A percentile compares a stretch with the other conserved stretches of the same genome.
Conservation (phyloP, 371 early-diverging fungal species). For the Parasitella parasitica region DNA sequence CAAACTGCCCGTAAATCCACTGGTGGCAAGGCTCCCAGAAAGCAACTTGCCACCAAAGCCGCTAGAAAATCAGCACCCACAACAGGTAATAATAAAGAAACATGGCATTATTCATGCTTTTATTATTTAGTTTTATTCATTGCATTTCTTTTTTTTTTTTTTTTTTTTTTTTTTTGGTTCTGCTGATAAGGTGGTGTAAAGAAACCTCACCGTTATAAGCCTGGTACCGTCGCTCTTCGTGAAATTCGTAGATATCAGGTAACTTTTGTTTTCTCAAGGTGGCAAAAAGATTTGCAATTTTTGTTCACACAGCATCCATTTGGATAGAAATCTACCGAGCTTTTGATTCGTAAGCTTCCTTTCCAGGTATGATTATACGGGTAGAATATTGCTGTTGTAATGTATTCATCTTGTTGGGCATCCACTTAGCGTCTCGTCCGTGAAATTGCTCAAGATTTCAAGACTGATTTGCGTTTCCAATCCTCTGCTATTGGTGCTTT, state of each 20-base stretch:
- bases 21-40: conserved; percentile 97
- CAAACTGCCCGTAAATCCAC: conserved; percentile 98
- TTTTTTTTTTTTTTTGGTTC: neutral
- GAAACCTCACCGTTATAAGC: conserved; percentile 83
- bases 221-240: conserved; percentile 87
- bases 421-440: conserved; percentile 75
- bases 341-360: conserved; percentile 95
- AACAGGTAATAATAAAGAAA: conserved; percentile 20
- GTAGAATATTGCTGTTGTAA: too few species aligned
- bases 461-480: conserved; percentile 97
- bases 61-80: conserved; percentile 45
- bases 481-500: conserved; percentile 94
- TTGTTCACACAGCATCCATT: neutral
- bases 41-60: conserved; percentile 96
- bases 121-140: neutral
- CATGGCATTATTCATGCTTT: neutral
- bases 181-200: conserved; percentile 61
- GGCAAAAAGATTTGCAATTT: neutral
- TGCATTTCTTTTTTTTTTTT: neutral
- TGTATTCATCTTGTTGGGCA: neutral
- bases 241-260: conserved; percentile 95
- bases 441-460: conserved; percentile 93
- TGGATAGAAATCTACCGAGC: conserved; percentile 84
- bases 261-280: neutral
- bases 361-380: conserved; percentile 74